These are phyloP conservation scores for Saprolegnia diclina DNA, from an alignment of 352 stramenopile species.

Conservation along the genomic window DNA sequence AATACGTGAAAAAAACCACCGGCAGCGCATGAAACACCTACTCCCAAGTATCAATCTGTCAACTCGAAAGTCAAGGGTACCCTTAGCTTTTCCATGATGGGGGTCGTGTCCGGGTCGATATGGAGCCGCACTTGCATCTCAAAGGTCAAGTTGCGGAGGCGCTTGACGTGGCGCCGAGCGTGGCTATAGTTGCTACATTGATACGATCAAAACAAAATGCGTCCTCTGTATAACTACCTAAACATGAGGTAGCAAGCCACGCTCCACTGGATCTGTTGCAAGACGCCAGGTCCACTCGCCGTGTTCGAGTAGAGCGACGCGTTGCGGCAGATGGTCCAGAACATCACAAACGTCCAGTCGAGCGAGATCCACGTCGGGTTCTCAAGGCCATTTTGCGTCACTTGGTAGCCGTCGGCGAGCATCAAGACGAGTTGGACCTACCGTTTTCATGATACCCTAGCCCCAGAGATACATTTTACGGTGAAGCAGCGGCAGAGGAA, in stretches of 20 bases:
- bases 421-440: conserved; percentile 7
- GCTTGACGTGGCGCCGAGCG: not conserved
- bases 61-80: not conserved
- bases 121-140: conserved; percentile 9
- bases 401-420: conserved; percentile 3
- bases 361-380: conserved; percentile 13
- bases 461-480: not conserved
- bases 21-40: conserved; percentile 5
- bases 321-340: conserved; percentile 14
- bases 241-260: conserved; percentile 1
- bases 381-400: conserved; percentile 4
- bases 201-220: no score
- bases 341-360: conserved; percentile 10
- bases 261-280: not conserved
- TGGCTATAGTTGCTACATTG: conserved; percentile 3
- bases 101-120: conserved; percentile 2
- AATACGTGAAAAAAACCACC: not conserved
- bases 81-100: conserved; percentile 1
- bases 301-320: conserved; percentile 1
- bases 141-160: not conserved
- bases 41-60: not conserved
- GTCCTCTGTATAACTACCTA: not conserved
- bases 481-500: conserved; percentile 11
- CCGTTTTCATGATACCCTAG: not conserved
- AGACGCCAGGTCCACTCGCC: not conserved